These are phyloP conservation scores for Pelagophyceae sp. DNA, from an alignment of 352 stramenopile species.

Conservation along the genomic window DNA sequence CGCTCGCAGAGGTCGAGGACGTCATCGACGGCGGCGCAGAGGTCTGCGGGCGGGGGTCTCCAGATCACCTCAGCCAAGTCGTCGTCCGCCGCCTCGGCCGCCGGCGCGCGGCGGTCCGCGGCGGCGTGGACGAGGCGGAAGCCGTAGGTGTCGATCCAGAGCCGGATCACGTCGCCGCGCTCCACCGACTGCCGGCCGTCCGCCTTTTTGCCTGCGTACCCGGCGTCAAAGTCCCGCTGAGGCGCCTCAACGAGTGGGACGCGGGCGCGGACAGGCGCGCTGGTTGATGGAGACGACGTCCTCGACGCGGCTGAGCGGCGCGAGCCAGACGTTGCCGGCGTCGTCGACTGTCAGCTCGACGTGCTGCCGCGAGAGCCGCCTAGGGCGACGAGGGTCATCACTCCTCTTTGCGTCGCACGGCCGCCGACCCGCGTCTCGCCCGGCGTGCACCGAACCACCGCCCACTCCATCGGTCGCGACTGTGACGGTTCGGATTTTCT, in stretches of 20 bases:
- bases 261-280: neutral
- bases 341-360: neutral
- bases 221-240: too few relatives aligned
- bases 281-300: neutral
- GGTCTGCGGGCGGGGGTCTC: neutral
- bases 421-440: too few relatives aligned
- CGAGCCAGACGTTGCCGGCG: conserved; percentile 1
- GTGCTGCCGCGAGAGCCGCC: neutral
- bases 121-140: neutral
- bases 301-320: neutral
- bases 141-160: neutral
- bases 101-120: neutral
- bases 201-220: too few relatives aligned
- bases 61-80: neutral
- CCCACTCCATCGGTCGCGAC: too few relatives aligned
- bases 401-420: too few relatives aligned
- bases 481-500: too few relatives aligned
- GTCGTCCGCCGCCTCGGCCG: neutral
- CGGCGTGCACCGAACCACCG: too few relatives aligned
- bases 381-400: too few relatives aligned
- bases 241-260: too few relatives aligned
- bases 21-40: neutral
- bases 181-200: neutral
- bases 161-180: neutral
- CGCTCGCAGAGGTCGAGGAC: neutral